Evolutionary conservation across 2,329 filamentous ascomycete genomes (phyloP), one percentile per base, ranked within the genome.

Genomic region (Grosmannia huntii): DNA sequence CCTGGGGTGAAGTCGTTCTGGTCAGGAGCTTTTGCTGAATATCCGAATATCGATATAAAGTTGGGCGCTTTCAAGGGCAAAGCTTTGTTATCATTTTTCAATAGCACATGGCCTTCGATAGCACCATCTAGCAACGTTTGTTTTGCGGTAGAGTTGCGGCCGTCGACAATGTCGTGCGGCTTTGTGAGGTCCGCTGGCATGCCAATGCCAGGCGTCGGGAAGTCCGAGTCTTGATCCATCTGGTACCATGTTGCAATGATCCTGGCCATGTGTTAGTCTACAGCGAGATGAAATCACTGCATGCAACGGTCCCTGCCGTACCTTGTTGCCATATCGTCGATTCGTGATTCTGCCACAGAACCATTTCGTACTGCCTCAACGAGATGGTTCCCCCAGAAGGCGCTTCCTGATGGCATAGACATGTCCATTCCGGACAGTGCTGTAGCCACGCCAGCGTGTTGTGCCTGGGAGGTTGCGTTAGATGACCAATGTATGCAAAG

Each of bases 381-480:
- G 0, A 88, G 75, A 23, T 88, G 86, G 4, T 67, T 62, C 14
- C 73, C 70, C 76, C 76, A 81, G 57, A 70, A 72, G 0, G 60
- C 54, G 4, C 65, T 65, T 1, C 66, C 70, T 10, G 62, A 70
- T 0, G 84, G 85, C 86, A 90, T 89, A 12, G 78, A 79, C 79
- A 89, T 83, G 66, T 90, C 86, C 31, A 90, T 68, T 31, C 87
- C 87, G 3, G 84, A 82, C 58, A 84, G 70, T 1, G 84, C 76
- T 5, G 77, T 78, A 1, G 77, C 77, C 12, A 85, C 78, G 41
- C 85, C 84, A 0, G 80, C 73, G 62, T 87, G 84, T 57, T 86
- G 84, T 1, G 83, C 86, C 58, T 59, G 14, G 38, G 16, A 10
- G 49, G 3, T 11, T 21, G 7, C 5, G 25, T 33, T 5, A 53